phyloP scores from a whole-genome alignment of 257 asterid species.

The Solanum bulbocastanum region DNA sequence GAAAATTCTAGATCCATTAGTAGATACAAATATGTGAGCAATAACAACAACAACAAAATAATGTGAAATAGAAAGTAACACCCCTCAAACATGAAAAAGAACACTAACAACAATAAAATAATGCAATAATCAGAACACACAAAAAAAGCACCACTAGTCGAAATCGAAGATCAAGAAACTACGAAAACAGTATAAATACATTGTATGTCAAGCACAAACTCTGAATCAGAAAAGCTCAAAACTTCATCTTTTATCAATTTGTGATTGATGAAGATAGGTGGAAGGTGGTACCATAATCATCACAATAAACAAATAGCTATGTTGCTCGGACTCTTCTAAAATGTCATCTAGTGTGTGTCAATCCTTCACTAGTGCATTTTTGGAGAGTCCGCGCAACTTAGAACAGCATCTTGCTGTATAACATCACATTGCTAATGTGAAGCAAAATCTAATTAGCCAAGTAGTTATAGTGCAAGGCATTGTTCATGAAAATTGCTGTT shows the following conservation, averaged over 20 bases:
- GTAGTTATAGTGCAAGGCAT: constrained; percentile 23
- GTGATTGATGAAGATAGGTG: background rate
- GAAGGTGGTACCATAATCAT: background rate
- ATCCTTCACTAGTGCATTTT: background rate
- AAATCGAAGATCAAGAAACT: background rate
- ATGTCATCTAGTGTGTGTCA: background rate
- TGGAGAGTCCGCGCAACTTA: background rate
- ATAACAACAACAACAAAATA: background rate
- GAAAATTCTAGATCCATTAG: too few relatives aligned
- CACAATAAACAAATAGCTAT: background rate
- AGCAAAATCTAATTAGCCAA: background rate
- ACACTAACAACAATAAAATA: background rate
- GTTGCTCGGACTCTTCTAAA: too few relatives aligned
- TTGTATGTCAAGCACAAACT: background rate
- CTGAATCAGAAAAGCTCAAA: background rate
- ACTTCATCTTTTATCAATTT: background rate
- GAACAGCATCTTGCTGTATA: background rate
- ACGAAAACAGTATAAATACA: background rate
- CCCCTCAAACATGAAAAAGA: background rate
- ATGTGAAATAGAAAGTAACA: background rate
- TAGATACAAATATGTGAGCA: background rate
- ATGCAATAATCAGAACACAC: background rate
- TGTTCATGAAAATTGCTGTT: constrained; percentile 9
- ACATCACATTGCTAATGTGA: background rate
- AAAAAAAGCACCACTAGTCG: background rate